These are phyloP conservation scores for Solanum chaucha DNA, from an alignment of 257 asterid genomes.

Conservation along the genomic window DNA sequence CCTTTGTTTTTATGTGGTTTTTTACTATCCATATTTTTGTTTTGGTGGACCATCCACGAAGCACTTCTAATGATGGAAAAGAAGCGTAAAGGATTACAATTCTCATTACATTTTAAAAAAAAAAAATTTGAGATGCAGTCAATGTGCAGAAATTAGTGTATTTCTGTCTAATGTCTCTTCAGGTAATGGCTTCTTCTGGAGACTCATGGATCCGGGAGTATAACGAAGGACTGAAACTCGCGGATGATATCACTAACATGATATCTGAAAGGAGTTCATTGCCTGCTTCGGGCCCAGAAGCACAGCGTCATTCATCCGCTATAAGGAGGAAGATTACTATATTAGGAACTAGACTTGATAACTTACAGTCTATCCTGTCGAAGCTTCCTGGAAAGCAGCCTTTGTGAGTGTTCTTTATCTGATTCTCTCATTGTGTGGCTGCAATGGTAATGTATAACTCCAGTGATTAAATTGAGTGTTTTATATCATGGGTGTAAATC, in stretches of 20 bases:
- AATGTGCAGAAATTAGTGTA: not conserved
- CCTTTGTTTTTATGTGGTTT: not conserved
- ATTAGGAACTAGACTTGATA: constrained; percentile 72
- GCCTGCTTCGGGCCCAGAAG: constrained; percentile 64
- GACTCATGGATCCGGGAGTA: constrained; percentile 94
- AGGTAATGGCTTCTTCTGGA: constrained; percentile 65
- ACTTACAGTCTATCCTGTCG: constrained; percentile 49
- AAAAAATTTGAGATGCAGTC: not conserved
- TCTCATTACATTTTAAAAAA: not conserved
- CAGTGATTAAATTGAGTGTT: not conserved
- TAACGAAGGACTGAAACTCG: constrained; percentile 78
- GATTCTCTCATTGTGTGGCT: not conserved
- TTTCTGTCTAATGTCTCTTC: not conserved
- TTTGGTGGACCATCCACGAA: not conserved
- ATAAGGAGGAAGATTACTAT: constrained; percentile 91
- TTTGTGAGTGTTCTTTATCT: constrained; percentile 37
- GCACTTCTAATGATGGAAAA: not conserved
- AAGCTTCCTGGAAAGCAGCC: constrained; percentile 58
- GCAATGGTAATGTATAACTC: not conserved
- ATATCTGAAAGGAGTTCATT: constrained; percentile 70
- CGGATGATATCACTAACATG: constrained; percentile 79
- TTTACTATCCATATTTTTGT: not conserved
- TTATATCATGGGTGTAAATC: not conserved
- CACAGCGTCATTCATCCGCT: constrained; percentile 78
- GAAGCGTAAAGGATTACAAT: not conserved